Base-by-base conservation (phyloP, 2,329 filamentous ascomycete genomes). In the Apiospora rasikravindrae region DNA sequence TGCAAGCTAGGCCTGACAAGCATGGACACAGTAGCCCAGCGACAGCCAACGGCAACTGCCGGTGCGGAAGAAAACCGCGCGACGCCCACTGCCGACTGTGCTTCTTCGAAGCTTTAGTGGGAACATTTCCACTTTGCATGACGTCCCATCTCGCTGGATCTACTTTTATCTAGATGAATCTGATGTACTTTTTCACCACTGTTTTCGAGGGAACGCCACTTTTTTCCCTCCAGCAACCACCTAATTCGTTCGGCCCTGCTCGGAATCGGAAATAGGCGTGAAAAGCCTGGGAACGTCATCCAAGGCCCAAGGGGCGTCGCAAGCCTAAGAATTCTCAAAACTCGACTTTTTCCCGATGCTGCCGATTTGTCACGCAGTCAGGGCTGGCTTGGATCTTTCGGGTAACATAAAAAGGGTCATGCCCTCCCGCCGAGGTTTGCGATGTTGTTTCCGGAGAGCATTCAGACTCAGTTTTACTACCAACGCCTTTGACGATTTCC, bases 41-140 rank as follows among this genome's bases (percentile, higher is more conserved):
- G 6, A n/a, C 7, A 19, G 22, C 8, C 51, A 7, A 29, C 53
- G 53, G 53, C 6, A 22, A 61, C 33, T 64, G 57, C 57, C 57
- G 29, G 29, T 64, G 57, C 57, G 57, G 57, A 64, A 64, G 57
- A 64, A 40, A 19, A 22, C 57, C 57, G 57, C 57, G 19, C 22
- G 45, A 16, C 33, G 29, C 26, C 51, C 51, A 53, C 51, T 19
- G 26, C 51, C 51, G 49, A 29, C 26, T 6, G 26, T 14, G 51
- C 10, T 16, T 29, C 14, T 1, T 0, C 19, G 5, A 4, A 19
- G 16, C 44, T n/a, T n/a, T n/a, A 16, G 14, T 11, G 24, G 14
- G 16, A 8, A 24, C 19, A 11, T 37, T 22, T 7, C 53, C 53
- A 61, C 53, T 29, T 26, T 57, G 29, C 29, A 61, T 61, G 53